phyloP scores from a whole-genome alignment of 192 early-diverging fungal species.

The Coemansia sp. region DNA sequence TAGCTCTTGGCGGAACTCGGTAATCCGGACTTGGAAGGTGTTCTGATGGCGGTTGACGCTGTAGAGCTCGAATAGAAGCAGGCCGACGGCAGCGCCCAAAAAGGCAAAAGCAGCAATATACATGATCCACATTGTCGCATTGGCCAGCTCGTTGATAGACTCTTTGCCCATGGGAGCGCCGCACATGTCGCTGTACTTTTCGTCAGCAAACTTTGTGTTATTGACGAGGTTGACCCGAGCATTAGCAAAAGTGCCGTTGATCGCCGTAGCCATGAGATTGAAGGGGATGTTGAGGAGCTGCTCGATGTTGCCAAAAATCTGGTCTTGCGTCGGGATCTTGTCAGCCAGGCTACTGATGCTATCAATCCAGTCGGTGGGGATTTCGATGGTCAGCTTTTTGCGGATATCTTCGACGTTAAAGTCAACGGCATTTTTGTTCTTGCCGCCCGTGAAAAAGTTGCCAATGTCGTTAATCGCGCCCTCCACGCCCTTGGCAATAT shows the following conservation, averaged over 20 bases:
- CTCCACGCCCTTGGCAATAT: slow-evolving; percentile 12
- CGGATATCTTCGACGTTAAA: slow-evolving; percentile 29
- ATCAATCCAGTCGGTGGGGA: slow-evolving; percentile 39
- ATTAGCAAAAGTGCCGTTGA: slow-evolving; percentile 13
- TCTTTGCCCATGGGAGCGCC: slow-evolving; percentile 30
- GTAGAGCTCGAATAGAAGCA: slow-evolving; percentile 9
- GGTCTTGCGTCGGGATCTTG: slow-evolving; percentile 42
- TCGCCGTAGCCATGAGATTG: slow-evolving; percentile 18
- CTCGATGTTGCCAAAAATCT: slow-evolving; percentile 46
- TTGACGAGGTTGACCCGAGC: slow-evolving; percentile 15
- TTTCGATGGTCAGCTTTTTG: slow-evolving; percentile 24
- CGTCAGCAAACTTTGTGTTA: slow-evolving; percentile 14
- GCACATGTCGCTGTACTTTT: slow-evolving; percentile 25
- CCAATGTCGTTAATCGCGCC: slow-evolving; percentile 17
- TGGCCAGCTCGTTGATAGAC: slow-evolving; percentile 17
- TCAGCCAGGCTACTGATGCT: slow-evolving; percentile 21
- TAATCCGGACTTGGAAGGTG: slow-evolving; percentile 17
- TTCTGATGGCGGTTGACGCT: slow-evolving; percentile 5
- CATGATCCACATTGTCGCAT: slow-evolving; percentile 16
- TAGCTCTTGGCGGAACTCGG: slow-evolving; percentile 22
- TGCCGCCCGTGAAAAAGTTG: slow-evolving; percentile 22
- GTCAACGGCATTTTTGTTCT: slow-evolving; percentile 1
- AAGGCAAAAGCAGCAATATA: slow-evolving; percentile 22
- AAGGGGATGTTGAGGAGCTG: slow-evolving; percentile 41
- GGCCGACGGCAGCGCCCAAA: slow-evolving; percentile 14